Percentiles rank a stretch among this genome's conserved stretches.
Evolutionary conservation across 352 stramenopile genomes (phyloP).

Genomic region (Phytophthora ohioensis): DNA sequence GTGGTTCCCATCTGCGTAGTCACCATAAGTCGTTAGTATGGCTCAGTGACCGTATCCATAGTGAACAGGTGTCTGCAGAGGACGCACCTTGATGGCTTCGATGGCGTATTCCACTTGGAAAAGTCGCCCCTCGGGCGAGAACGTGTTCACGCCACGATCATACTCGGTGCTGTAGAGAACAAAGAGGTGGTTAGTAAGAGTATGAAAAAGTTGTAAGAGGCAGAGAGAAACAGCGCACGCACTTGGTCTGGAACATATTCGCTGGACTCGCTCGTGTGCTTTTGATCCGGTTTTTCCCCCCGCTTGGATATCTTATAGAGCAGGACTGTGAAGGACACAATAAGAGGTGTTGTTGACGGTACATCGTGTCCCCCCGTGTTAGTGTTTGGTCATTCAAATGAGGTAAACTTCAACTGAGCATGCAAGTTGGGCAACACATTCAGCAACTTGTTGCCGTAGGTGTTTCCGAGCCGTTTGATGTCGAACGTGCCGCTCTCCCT

Average conservation of each 20-base stretch:
- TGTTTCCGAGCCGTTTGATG: too few relatives aligned
- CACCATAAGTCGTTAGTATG: slow-evolving; percentile 1
- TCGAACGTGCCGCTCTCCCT: too few relatives aligned
- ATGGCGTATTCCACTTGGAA: slow-evolving; percentile 99
- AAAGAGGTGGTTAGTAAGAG: neutral
- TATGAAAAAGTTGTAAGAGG: neutral
- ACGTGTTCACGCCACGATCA: slow-evolving; percentile 99
- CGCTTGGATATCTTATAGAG: slow-evolving; percentile 45
- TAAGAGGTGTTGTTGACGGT: slow-evolving; percentile 20
- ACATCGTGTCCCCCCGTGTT: neutral
- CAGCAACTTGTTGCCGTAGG: too few relatives aligned
- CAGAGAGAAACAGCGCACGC: slow-evolving; percentile 7
- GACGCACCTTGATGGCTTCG: slow-evolving; percentile 95
- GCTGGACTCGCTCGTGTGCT: slow-evolving; percentile 18
- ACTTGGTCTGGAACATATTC: slow-evolving; percentile 78
- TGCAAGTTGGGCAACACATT: neutral
- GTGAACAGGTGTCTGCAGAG: neutral
- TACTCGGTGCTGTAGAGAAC: slow-evolving; percentile 94
- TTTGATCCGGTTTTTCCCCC: slow-evolving; percentile 39
- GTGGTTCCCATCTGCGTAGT: slow-evolving; percentile 95
- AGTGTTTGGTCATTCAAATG: slow-evolving; percentile 16
- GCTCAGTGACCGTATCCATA: neutral
- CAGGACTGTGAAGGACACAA: slow-evolving; percentile 26
- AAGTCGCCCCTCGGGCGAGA: slow-evolving; percentile 98
- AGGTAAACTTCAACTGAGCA: slow-evolving; percentile 9